Evolutionary conservation across 1,284 basidiomycete species (phyloP).

Genomic region (Boletus semigastroideus): DNA sequence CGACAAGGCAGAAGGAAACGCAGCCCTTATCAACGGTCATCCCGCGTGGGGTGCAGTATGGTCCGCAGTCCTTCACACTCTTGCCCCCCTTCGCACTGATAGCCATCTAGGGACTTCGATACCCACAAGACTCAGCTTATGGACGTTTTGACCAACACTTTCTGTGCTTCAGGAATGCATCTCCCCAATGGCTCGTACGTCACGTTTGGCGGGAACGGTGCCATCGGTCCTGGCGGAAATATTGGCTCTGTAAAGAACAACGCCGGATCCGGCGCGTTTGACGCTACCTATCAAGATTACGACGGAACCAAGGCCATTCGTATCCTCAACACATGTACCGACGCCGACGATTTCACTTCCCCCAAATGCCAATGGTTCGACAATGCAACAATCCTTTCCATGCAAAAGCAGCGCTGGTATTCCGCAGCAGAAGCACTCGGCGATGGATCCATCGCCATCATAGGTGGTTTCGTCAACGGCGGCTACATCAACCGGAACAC

Average conservation of each 20-base stretch:
- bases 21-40: conserved; percentile 39
- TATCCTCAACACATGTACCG: conserved; percentile 72
- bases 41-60: conserved; percentile 46
- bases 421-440: conserved; percentile 79
- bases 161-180: conserved; percentile 79
- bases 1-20: conserved; percentile 48
- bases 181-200: conserved; percentile 62
- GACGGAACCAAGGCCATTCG: conserved; percentile 70
- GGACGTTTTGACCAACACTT: conserved; percentile 79
- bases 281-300: conserved; percentile 62
- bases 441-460: conserved; percentile 67
- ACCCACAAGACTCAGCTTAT: conserved; percentile 54
- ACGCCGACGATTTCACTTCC: conserved; percentile 48
- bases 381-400: conserved; percentile 61
- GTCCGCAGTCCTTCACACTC: conserved; percentile 24
- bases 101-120: conserved; percentile 26
- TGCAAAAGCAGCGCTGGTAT: conserved; percentile 85
- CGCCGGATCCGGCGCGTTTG: conserved; percentile 48
- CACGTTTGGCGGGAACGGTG: conserved; percentile 75
- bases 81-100: not conserved
- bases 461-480: conserved; percentile 83
- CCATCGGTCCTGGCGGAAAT: conserved; percentile 72
- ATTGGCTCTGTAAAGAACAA: conserved; percentile 51
- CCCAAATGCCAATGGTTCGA: conserved; percentile 78
- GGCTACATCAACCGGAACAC: conserved; percentile 86